Evolutionary conservation across 139 green algal genomes (phyloP).

Genomic region (Chlorella vulgaris): DNA sequence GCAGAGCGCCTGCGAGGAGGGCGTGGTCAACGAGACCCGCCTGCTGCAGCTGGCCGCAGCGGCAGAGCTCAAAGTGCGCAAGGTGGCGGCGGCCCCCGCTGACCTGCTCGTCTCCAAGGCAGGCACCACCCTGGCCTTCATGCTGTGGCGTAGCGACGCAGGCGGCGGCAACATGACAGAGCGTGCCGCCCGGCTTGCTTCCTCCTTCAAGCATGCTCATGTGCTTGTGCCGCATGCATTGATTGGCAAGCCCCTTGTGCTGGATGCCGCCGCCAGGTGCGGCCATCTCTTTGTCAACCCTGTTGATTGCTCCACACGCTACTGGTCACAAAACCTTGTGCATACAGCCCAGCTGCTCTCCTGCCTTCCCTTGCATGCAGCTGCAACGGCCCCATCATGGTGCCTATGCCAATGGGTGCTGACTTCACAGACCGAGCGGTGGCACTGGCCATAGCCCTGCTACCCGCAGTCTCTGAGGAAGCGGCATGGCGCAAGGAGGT

Average conservation of each 20-base stretch:
- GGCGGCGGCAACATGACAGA: background rate
- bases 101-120: slow-evolving; percentile 13
- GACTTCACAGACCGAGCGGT: slow-evolving; percentile 14
- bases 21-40: background rate
- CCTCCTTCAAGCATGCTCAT: slow-evolving; percentile 4
- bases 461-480: background rate
- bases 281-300: too few species aligned
- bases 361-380: background rate
- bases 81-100: background rate
- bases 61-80: slow-evolving; percentile 8
- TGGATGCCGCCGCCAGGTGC: slow-evolving; percentile 2
- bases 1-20: background rate
- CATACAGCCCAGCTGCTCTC: too few species aligned
- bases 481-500: slow-evolving; percentile 19
- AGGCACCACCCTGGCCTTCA: slow-evolving; percentile 20
- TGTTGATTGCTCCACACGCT: too few species aligned
- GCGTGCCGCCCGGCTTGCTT: background rate
- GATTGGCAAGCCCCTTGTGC: background rate
- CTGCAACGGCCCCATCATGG: background rate
- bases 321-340: too few species aligned
- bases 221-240: slow-evolving; percentile 23
- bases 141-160: background rate
- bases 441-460: background rate
- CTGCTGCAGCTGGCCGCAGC: slow-evolving; percentile 7
- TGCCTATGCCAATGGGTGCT: slow-evolving; percentile 7